These are phyloP conservation scores for Ustilago hordei DNA, from an alignment of 1,284 basidiomycete species.

Conservation along the genomic window DNA sequence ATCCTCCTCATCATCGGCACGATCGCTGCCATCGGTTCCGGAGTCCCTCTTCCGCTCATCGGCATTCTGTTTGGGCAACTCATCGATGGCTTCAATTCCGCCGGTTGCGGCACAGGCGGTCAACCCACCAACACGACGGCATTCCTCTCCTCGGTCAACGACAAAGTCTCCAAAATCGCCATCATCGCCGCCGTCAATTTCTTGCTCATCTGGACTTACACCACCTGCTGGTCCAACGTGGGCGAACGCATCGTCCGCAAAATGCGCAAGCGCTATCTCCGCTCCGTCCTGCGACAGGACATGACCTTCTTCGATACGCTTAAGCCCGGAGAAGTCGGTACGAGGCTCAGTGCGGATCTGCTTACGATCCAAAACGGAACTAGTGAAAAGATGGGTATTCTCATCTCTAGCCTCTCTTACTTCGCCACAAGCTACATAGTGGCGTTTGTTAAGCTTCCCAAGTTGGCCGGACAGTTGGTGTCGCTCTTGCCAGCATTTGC, in stretches of 20 bases:
- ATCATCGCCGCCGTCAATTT: constrained; percentile 62
- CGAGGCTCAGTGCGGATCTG: constrained; percentile 55
- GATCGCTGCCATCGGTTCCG: constrained; percentile 56
- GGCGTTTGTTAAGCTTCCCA: constrained; percentile 56
- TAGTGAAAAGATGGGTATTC: constrained; percentile 62
- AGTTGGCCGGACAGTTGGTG: constrained; percentile 55
- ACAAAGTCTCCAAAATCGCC: constrained; percentile 58
- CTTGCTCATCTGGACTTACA: constrained; percentile 64
- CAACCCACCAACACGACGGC: constrained; percentile 31
- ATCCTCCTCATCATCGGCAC: constrained; percentile 49
- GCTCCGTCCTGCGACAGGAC: constrained; percentile 71
- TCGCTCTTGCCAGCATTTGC: constrained; percentile 57
- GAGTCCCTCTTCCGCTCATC: constrained; percentile 62
- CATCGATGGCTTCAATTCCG: constrained; percentile 60
- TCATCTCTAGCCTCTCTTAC: constrained; percentile 57
- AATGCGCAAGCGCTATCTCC: constrained; percentile 70
- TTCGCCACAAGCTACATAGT: constrained; percentile 59
- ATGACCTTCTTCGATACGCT: constrained; percentile 64
- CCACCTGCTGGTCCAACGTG: constrained; percentile 59
- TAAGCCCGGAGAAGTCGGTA: constrained; percentile 56
- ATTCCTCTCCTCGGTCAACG: constrained; percentile 49
- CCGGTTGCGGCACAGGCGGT: constrained; percentile 29
- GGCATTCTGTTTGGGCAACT: constrained; percentile 63
- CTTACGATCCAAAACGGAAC: constrained; percentile 62
- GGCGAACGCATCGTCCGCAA: constrained; percentile 61